phyloP scores from a whole-genome alignment of 2,329 filamentous ascomycete genomes.

The Lomentospora prolificans region DNA sequence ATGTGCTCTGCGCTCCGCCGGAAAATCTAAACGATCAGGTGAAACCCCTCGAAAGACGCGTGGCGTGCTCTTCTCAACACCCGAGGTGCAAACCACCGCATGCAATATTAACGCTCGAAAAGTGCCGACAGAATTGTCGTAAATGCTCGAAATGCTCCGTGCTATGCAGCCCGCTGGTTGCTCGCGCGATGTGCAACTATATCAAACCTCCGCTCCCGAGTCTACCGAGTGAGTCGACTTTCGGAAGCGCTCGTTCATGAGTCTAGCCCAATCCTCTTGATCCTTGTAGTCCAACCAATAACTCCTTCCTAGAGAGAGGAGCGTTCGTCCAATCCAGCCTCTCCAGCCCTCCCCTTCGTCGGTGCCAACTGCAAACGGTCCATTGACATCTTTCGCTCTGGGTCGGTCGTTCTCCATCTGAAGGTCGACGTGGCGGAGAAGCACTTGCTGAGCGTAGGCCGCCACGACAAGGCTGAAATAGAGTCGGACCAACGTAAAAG shows the following conservation, averaged over 20 bases:
- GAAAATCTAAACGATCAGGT: too few relatives aligned
- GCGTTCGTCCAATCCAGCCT: conserved; percentile 66
- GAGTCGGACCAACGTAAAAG: conserved; percentile 64
- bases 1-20: too few relatives aligned
- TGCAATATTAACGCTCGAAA: background rate
- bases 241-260: conserved; percentile 13
- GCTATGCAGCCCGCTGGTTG: background rate
- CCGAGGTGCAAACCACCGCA: background rate
- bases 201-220: background rate
- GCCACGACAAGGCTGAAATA: conserved; percentile 82
- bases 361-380: conserved; percentile 57
- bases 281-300: conserved; percentile 74
- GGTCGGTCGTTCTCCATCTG: conserved; percentile 11
- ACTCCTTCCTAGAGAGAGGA: conserved; percentile 62
- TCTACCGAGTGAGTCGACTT: conserved; percentile 7
- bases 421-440: conserved; percentile 50
- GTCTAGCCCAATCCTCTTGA: conserved; percentile 57
- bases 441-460: conserved; percentile 67
- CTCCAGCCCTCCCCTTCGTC: conserved; percentile 72
- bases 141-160: background rate
- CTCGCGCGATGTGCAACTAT: too few relatives aligned
- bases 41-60: too few relatives aligned
- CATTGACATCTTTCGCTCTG: conserved; percentile 21
- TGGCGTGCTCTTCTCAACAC: too few relatives aligned
- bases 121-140: background rate